Base-by-base conservation (phyloP, 73 alveolate species). In the Paramecium octaurelia region DNA sequence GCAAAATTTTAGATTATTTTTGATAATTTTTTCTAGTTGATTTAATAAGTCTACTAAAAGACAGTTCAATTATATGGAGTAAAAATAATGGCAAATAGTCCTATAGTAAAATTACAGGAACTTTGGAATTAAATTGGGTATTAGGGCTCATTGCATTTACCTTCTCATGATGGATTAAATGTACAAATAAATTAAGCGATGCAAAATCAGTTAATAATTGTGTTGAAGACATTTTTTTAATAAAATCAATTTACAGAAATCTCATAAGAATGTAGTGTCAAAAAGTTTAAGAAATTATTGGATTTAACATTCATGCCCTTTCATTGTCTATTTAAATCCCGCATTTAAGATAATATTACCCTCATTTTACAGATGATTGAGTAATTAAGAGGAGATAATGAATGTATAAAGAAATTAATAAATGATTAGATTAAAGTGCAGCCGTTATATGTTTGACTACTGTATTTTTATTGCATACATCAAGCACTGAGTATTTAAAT, bases 81-180 rank as follows among this genome's bases (percentile, higher is more conserved):
- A 0, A 27, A 27, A 31, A 27, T 64, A 0, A 31, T 34, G 46
- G 21, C 34, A 34, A 75, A 75, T 20, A 75, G 46, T 75, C 38
- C 34, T 16, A 29, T 34, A 21, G 10, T 75, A 12, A 29, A 38
- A 21, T 38, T 75, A 75, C 16, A 75, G 38, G 88, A 75, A 42
- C 68, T 42, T 12, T 75, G 88, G 88, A 75, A 75, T 75, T 75
- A 75, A 42, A 75, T 75, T 16, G 12, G 58, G 2, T 75, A 75
- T 20, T 75, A 75, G n/a, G 57, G 38, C 1, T n/a, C 38, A 42
- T 75, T 75, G n/a, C 40, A 38, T 35, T 23, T 21, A 16, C 88
- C 88, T 35, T 20, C 31, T 3, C 21, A 64, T 64, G 84, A 64
- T 64, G 18, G 1, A 27, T 27, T 31, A 34, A 64, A 64, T 64